Base-by-base conservation (phyloP, 495 filamentous ascomycete species). In the Penicillium alfredii region DNA sequence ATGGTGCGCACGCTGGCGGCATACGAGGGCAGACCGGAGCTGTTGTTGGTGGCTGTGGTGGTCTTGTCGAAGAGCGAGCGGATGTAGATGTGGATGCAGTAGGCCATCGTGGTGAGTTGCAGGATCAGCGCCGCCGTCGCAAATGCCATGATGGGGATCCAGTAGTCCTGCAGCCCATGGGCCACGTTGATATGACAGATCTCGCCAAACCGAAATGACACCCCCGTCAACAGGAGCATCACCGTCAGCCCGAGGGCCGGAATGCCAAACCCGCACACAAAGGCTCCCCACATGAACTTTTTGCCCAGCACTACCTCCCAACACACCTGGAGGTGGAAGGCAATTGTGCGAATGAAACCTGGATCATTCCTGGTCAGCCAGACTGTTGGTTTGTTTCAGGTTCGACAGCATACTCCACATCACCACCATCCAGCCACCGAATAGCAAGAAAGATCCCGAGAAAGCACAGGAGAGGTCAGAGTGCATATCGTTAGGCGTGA, bases 321-420 rank as follows among this genome's bases (percentile, higher is more conserved):
- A 68, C 88, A 94, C 29, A 98, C 94, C 63, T 97, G 93, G 8
- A 98, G 76, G 58, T 98, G 92, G 37, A 98, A 82, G 11, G 89
- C 94, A 26, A 96, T 56, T 3, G 92, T 84, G 33, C 92, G 80
- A 29, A 96, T 69, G 61, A 96, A 95, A 58, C n/a, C n/a, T n/a
- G n/a, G n/a, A n/a, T n/a, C n/a, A n/a, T n/a, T n/a, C n/a, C n/a
- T n/a, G n/a, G n/a, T n/a, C n/a, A n/a, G n/a, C n/a, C n/a, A n/a
- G n/a, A n/a, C n/a, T n/a, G n/a, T n/a, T n/a, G n/a, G n/a, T n/a
- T n/a, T n/a, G n/a, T n/a, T n/a, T n/a, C n/a, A n/a, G n/a, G n/a
- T n/a, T n/a, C n/a, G n/a, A n/a, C n/a, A n/a, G n/a, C n/a, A n/a
- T n/a, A n/a, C 79, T 77, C 88, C 89, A 98, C 48, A 90, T 72